Evolutionary conservation across 2,329 filamentous ascomycete genomes (phyloP), one percentile per base, ranked within the genome.

Genomic region (Colletotrichum shisoi): DNA sequence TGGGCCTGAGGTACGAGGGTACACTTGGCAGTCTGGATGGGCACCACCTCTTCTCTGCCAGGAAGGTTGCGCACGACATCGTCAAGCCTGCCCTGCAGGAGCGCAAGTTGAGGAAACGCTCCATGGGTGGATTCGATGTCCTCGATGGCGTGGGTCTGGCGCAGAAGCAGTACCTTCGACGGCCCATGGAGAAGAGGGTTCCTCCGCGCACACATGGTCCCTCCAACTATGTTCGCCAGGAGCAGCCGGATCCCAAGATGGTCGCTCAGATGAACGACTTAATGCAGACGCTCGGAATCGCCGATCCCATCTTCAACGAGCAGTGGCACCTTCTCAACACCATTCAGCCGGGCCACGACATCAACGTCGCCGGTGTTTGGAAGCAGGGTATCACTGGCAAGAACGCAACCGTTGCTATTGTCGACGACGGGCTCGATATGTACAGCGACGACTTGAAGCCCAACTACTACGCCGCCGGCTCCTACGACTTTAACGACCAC

Each of bases 351-450:
- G 94, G 94, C 6, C 92, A 98, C 78, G 95, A 99, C 76, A 86
- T 99, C 74, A 99, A 99, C 74, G 93, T 98, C n/a, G 96, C 93
- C 0, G 93, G 89, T 13, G 85, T 98, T 6, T 99, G 95, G 95
- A 76, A 92, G 72, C 88, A 95, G 72, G 94, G 94, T 4, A 89
- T 97, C 64, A 98, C 94, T 0, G 95, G 95, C 61, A 87, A 92
- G 73, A 94, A 94, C 69, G 86, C 91, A 19, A 97, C 92, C 1
- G 93, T 96, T 2, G 94, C 94, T 62, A 95, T 99, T 72, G 92
- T 99, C 3, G 95, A 99, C 74, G 95, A 99, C 78, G 95, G 95
- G 0, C 79, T 99, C 71, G 95, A 99, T 75, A 95, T 99, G 90
- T 87, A 96, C 80, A 98, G 94, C 81, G 85, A 92, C 31, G 95